Conservation (phyloP, 768 basidiomycete species). For the Suillus subalutaceus region DNA sequence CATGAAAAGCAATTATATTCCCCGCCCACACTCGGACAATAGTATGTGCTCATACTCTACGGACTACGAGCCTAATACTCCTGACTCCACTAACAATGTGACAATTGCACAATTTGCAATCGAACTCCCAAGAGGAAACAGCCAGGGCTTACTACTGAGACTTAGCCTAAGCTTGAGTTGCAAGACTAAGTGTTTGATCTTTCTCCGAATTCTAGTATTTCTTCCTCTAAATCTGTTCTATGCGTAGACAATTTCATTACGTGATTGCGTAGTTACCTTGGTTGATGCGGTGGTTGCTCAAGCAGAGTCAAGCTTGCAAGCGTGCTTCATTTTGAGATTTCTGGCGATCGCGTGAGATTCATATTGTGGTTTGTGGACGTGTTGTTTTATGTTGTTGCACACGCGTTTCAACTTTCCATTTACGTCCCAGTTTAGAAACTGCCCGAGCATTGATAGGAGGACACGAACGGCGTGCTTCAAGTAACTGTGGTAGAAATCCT, state of each 20-base stretch:
- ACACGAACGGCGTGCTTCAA: neutral
- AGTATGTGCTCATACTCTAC: neutral
- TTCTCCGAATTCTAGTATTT: slow-evolving; percentile 43
- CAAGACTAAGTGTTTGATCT: slow-evolving; percentile 50
- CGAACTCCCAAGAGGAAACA: neutral
- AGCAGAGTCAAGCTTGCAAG: no score
- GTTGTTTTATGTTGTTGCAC: slow-evolving; percentile 20
- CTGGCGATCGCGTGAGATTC: neutral
- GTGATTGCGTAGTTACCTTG: neutral
- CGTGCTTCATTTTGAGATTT: neutral
- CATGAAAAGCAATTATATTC: neutral
- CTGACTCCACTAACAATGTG: neutral
- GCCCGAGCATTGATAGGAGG: neutral
- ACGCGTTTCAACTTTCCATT: slow-evolving; percentile 12
- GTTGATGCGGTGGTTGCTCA: slow-evolving; percentile 1
- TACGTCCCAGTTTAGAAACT: neutral
- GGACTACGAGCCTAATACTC: neutral
- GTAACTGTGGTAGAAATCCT: neutral
- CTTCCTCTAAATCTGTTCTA: slow-evolving; percentile 34
- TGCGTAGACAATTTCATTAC: slow-evolving; percentile 59
- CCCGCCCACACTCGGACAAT: neutral
- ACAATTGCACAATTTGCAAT: no score
- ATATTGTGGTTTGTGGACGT: slow-evolving; percentile 17
- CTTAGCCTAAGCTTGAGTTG: slow-evolving; percentile 29
- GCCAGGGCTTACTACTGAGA: neutral